Conservation (phyloP, 2,329 filamentous ascomycete genomes). For the Claviceps humidiphila region DNA sequence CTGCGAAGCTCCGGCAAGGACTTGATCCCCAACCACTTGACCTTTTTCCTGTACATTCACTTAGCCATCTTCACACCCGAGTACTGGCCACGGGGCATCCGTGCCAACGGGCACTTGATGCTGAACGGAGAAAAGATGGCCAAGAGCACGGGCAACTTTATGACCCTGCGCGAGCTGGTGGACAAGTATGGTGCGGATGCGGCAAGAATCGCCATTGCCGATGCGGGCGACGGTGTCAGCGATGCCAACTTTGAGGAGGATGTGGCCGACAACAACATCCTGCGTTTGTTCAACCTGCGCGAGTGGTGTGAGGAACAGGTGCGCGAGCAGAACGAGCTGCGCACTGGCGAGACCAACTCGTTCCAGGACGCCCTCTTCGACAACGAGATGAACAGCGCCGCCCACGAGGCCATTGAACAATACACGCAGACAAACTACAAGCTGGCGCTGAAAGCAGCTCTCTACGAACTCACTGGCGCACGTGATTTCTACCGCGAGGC, state of each 20-base stretch:
- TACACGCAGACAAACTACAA: conserved; percentile 68
- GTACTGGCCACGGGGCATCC: conserved; percentile 78
- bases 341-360: conserved; percentile 58
- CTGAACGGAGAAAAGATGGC: conserved; percentile 98
- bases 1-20: conserved; percentile 84
- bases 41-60: conserved; percentile 91
- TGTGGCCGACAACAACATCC: conserved; percentile 81
- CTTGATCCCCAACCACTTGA: conserved; percentile 84
- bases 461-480: conserved; percentile 83
- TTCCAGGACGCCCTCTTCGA: conserved; percentile 85
- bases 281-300: conserved; percentile 67
- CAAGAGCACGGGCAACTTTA: conserved; percentile 94
- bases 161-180: conserved; percentile 75
- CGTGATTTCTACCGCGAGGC: conserved; percentile 85
- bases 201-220: conserved; percentile 77
- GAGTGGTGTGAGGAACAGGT: conserved; percentile 87
- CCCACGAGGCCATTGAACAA: conserved; percentile 64
- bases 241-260: conserved; percentile 97
- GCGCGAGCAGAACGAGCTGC: conserved; percentile 53
- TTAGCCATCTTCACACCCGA: conserved; percentile 74
- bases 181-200: conserved; percentile 93
- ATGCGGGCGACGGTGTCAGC: conserved; percentile 85
- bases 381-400: conserved; percentile 80
- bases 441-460: conserved; percentile 69
- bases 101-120: conserved; percentile 84